Base-by-base conservation (phyloP, 2,329 filamentous ascomycete genomes). In the Alternaria gansuensis region DNA sequence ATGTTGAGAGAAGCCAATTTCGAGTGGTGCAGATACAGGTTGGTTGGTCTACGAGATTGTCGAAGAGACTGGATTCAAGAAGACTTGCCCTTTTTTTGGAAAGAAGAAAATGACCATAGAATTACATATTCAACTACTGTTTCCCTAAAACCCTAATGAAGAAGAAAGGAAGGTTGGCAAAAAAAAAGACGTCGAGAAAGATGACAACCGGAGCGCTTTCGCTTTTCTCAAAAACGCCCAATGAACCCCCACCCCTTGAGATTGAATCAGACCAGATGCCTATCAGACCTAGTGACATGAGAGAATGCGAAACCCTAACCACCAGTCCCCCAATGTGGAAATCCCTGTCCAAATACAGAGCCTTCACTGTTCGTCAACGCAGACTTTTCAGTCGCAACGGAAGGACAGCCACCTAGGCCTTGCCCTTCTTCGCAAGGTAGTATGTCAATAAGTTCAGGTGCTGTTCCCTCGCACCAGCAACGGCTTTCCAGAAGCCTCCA, bases 391-490 rank as follows among this genome's bases (percentile, higher is more conserved):
- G 23, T 26, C 59, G 48, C 41, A 59, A 50, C 8, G 62, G 59
- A 21, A 59, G 53, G 36, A 40, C 39, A 52, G 57, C 66, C 40
- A 37, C 45, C 58, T 70, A 75, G 57, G 65, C 67, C 54, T 67
- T 73, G 29, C 61, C 66, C 45, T 69, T 68, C 66, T 76, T 77
- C 3, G 90, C 90, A 70, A 93, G 89, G 75, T 93, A 93, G 74
- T 93, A 93, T 9, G 89, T 93, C 68, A 93, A 88, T 60, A 93
- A 76, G 66, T 88, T 92, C 80, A 92, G 86, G 23, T 90, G 87
- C 64, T 91, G 90, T 64, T 92, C 90, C 70, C 86, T 85, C 31
- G 90, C 82, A 0, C 79, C 80, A 57, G 82, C 85, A 68, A 93
- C 81, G 24, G 84, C 83, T 33, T 83, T 84, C 90, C 90, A 94